phyloP scores from a whole-genome alignment of 306 rosid species.

The Lithocarpus polystachyus region DNA sequence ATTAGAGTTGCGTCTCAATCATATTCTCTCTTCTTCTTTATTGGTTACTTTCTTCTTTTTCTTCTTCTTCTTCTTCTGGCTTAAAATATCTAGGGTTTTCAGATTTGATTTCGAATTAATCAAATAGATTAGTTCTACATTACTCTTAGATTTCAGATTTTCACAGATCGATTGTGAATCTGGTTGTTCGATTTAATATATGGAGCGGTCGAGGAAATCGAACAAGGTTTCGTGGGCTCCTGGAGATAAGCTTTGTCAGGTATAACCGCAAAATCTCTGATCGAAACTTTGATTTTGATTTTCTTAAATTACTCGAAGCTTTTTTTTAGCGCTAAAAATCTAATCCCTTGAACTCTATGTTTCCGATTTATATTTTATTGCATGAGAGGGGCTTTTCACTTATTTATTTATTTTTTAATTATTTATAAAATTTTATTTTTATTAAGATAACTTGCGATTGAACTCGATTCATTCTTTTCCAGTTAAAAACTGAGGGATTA shows the following conservation, averaged over 20 bases:
- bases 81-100: neutral
- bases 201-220: conserved; percentile 75
- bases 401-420: too few species aligned
- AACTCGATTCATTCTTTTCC: neutral
- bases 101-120: conserved; percentile 2
- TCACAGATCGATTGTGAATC: conserved; percentile 2
- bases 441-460: neutral
- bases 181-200: conserved; percentile 44
- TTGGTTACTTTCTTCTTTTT: neutral
- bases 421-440: too few species aligned
- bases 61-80: neutral
- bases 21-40: neutral
- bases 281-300: conserved; percentile 13
- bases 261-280: conserved; percentile 44
- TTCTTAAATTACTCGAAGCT: neutral
- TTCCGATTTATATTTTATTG: neutral
- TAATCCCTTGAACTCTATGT: neutral
- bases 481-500: neutral
- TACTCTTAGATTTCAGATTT: conserved; percentile 13
- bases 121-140: neutral
- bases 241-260: conserved; percentile 70
- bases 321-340: neutral
- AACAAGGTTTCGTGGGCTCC: conserved; percentile 70
- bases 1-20: neutral
- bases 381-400: neutral